A percentile compares a stretch with the other conserved stretches of the same genome.
These are phyloP conservation scores for Rhizoclosmatium sp. DNA, from an alignment of 192 early-diverging fungal species.

Conservation along the genomic window DNA sequence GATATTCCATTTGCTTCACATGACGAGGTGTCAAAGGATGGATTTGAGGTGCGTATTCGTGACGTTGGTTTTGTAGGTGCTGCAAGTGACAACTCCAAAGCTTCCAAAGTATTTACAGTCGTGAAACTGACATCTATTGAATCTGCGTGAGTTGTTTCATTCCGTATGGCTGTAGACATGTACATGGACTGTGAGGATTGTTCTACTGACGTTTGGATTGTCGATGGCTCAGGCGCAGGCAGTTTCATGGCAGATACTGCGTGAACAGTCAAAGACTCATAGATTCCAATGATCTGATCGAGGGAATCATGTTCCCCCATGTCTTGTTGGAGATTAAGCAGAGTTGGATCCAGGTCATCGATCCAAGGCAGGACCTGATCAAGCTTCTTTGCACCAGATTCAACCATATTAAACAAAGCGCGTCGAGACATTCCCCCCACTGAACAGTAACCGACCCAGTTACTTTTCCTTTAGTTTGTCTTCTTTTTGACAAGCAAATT, in stretches of 20 bases:
- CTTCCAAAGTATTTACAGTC: not conserved
- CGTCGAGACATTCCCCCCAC: not conserved
- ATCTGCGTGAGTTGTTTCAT: not conserved
- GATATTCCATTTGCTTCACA: constrained; percentile 20
- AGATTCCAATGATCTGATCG: not conserved
- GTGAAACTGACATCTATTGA: not conserved
- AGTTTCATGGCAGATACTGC: not conserved
- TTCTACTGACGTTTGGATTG: not conserved
- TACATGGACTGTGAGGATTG: not conserved
- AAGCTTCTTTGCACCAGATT: not conserved
- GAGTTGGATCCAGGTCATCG: not conserved
- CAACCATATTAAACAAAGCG: not conserved
- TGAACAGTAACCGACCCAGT: not conserved
- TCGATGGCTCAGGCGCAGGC: not conserved
- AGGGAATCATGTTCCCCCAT: not conserved
- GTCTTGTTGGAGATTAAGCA: not conserved
- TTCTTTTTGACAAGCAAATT: not conserved
- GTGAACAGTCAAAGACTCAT: not conserved
- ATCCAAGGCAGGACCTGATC: not conserved
- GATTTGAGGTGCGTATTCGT: not conserved
- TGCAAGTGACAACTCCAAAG: not conserved
- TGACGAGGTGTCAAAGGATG: not conserved
- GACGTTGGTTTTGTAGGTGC: not conserved
- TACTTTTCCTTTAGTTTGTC: not conserved
- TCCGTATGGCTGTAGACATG: not conserved